Evolutionary conservation across 805 yeast species (phyloP), one percentile per base, ranked within the genome.

Genomic region (Saccharomycopsis synnaedendra): DNA sequence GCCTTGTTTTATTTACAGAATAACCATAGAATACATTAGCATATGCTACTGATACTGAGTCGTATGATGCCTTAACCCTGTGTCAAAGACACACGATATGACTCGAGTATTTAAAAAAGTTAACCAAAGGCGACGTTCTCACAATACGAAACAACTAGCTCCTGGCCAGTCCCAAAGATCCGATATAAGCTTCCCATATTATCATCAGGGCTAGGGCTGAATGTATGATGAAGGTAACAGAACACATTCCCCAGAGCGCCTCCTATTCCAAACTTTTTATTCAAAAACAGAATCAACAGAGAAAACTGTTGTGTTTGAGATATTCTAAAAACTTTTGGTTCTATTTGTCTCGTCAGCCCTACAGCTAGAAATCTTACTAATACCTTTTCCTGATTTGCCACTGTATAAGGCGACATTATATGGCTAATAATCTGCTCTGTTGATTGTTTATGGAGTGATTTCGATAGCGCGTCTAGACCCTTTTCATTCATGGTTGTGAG

Each of bases 271-370:
- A 75, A 50, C 47, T 64, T 68, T 54, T 66, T 70, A 29, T 63
- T 64, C 32, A 78, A 56, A 54, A 74, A 79, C 50, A 61, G 68
- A 32, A 63, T 60, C 36, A 76, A 58, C 1, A 77, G 72, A 3
- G 71, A 64, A 43, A 75, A 69, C 4, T 69, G 69, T 49, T 73
- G 78, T 32, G 64, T 62, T 28, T 67, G 58, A 9, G 76, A 68
- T 3, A 76, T 74, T 49, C 68, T 71, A 57, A 74, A 78, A 1
- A 74, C 65, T 3, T 67, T 62, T 0, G 84, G 84, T 1, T 58
- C 62, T 3, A 80, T 63, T 3, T 65, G 63, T 1, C 74, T 72
- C 0, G 78, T 68, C 0, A 82, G 71, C 0, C 85, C 85, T 34
- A 80, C 74, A 1, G 85, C 72, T 51, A 72, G 75, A 56, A 81